Evolutionary conservation across 306 rosid species (phyloP).

Genomic region (Dalbergia cochinchinensis): DNA sequence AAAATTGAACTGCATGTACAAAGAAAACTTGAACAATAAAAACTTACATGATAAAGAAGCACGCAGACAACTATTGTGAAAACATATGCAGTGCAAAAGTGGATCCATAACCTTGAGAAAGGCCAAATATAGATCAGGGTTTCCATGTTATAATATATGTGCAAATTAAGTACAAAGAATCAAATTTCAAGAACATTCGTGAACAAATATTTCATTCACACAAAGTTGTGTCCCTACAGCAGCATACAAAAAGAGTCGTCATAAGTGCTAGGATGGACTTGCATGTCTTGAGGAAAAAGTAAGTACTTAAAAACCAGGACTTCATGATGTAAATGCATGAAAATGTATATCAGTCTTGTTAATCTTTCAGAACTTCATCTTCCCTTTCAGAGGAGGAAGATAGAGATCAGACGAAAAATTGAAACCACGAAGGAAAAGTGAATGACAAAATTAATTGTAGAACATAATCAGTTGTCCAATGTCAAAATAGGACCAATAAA

Average conservation of each 20-base stretch:
- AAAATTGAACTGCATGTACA: background rate
- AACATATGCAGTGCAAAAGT: conserved; percentile 74
- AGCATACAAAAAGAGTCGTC: background rate
- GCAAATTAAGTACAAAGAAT: conserved; percentile 23
- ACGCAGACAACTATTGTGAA: conserved; percentile 81
- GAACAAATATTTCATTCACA: conserved; percentile 28
- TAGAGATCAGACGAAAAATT: no score
- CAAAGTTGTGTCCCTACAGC: conserved; percentile 6
- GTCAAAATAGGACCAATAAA: conserved; percentile 16
- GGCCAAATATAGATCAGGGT: conserved; percentile 60
- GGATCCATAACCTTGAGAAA: conserved; percentile 89
- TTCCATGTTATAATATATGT: conserved; percentile 42
- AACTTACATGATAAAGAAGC: conserved; percentile 82
- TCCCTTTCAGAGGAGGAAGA: no score
- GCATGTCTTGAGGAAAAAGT: conserved; percentile 4
- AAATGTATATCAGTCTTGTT: conserved; percentile 15
- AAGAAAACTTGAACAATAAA: conserved; percentile 39
- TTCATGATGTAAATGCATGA: conserved; percentile 33
- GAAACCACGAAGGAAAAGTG: no score
- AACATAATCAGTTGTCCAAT: background rate
- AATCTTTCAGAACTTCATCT: background rate
- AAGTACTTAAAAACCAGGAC: background rate
- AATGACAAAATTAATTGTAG: background rate
- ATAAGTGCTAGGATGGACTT: conserved; percentile 10
- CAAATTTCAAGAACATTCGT: conserved; percentile 24